Evolutionary conservation across 1,139 yeast species (phyloP).

Genomic region (Hemisphaericaspora xylanilytica): DNA sequence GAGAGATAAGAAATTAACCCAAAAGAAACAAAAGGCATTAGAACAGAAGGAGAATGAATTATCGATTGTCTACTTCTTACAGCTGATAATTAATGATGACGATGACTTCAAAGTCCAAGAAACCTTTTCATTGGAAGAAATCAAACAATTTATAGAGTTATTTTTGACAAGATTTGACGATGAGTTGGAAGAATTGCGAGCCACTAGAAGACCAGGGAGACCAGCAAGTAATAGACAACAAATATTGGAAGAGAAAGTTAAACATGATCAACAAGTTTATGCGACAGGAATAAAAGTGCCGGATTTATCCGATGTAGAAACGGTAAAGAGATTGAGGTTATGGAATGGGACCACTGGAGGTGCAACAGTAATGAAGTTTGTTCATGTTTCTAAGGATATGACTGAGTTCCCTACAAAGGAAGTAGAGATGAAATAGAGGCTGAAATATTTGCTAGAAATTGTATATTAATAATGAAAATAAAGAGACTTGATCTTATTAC

Average conservation of each 20-base stretch:
- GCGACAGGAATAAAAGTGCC: slow-evolving; percentile 73
- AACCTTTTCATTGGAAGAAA: slow-evolving; percentile 53
- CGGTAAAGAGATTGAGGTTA: slow-evolving; percentile 55
- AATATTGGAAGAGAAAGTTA: slow-evolving; percentile 57
- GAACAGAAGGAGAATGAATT: slow-evolving; percentile 62
- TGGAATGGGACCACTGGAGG: slow-evolving; percentile 91
- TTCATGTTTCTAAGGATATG: slow-evolving; percentile 34
- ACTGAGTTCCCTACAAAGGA: slow-evolving; percentile 27
- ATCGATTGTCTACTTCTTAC: slow-evolving; percentile 59
- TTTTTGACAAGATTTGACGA: slow-evolving; percentile 71
- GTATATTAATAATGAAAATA: no score
- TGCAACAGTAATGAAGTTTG: slow-evolving; percentile 56
- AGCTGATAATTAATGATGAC: slow-evolving; percentile 55
- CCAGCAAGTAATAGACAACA: slow-evolving; percentile 75
- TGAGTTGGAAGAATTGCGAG: slow-evolving; percentile 59
- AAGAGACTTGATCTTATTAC: no score
- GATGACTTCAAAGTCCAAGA: slow-evolving; percentile 35
- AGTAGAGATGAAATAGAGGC: slow-evolving; percentile 23
- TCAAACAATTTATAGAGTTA: slow-evolving; percentile 57
- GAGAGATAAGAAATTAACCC: slow-evolving; percentile 68
- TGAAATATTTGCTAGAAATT: no score
- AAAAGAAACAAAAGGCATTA: slow-evolving; percentile 52
- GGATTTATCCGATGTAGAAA: slow-evolving; percentile 59
- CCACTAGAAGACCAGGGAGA: slow-evolving; percentile 78
- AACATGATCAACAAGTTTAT: slow-evolving; percentile 60